Base-by-base conservation (phyloP, 345 rosid genomes). In the Brassica nigra region DNA sequence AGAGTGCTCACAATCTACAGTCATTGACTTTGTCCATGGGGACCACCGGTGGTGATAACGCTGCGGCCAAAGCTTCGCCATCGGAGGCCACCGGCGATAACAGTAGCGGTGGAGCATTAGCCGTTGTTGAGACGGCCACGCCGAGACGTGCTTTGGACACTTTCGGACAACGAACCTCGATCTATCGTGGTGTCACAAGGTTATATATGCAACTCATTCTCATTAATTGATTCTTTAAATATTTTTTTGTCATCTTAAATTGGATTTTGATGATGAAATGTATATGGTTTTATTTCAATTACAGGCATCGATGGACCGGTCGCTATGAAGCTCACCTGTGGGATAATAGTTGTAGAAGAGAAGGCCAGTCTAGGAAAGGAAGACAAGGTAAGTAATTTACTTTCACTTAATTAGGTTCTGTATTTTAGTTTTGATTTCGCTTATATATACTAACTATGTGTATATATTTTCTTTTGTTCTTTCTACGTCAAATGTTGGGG, bases 281-380 rank as follows among this genome's bases (percentile, higher is more conserved):
- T 34, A 11, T 74, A 66, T 71, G 57, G 64, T 78, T 70, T 27
- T 23, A 10, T 47, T 71, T 23, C 20, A 37, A 61, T 12, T 37
- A 37, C 55, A 95, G 99, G 86, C 99, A 95, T 88, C 71, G 99
- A 76, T 95, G 99, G 98, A 95, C 99, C 0, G 99, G 99, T 77
- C 81, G 99, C 78, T 95, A 93, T 78, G 99, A 95, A 85, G 99
- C 99, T 80, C 99, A 95, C 86, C 91, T 95, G 18, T 95, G 99
- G 99, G 99, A 95, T 79, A 95, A 93, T 85, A 95, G 98, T 80
- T 95, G 99, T 80, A 88, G 99, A 66, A 88, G 99, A 80, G 99
- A 93, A 90, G 99, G 99, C 1, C 99, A 95, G 74, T 93, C 98
- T 23, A 91, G 99, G 81, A 95, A 95, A 88, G 99, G 99, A 81